These are phyloP conservation scores for Trichoderma guizhouense DNA, from an alignment of 2,329 filamentous ascomycete species.

Conservation along the genomic window DNA sequence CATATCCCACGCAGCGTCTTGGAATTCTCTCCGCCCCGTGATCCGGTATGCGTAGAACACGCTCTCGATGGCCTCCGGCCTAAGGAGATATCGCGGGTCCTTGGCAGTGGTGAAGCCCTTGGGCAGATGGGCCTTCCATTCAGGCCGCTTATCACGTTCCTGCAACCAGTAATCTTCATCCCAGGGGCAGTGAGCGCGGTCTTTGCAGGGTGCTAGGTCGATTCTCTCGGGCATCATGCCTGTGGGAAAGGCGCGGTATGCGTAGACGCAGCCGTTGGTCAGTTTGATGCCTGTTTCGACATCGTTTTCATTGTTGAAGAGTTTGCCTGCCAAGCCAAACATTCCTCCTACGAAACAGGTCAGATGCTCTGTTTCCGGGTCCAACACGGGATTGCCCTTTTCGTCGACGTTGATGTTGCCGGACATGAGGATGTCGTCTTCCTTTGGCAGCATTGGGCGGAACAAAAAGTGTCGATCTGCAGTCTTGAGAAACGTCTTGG, in stretches of 20 bases:
- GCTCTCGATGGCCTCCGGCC: slow-evolving; percentile 76
- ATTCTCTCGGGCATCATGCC: slow-evolving; percentile 54
- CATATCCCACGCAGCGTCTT: slow-evolving; percentile 70
- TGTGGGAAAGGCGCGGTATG: slow-evolving; percentile 45
- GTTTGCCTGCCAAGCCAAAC: slow-evolving; percentile 46
- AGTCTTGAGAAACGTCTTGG: slow-evolving; percentile 53
- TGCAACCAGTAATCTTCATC: slow-evolving; percentile 52
- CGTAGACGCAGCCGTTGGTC: slow-evolving; percentile 50
- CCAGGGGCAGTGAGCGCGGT: slow-evolving; percentile 35
- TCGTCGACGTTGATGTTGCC: slow-evolving; percentile 34
- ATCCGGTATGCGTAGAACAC: slow-evolving; percentile 75
- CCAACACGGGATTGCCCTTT: slow-evolving; percentile 21
- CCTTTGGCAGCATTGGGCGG: slow-evolving; percentile 55
- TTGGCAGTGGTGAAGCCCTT: slow-evolving; percentile 53
- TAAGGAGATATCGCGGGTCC: slow-evolving; percentile 59
- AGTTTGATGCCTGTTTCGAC: slow-evolving; percentile 44
- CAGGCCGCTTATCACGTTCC: slow-evolving; percentile 28
- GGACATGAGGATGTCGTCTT: slow-evolving; percentile 54
- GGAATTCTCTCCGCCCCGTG: slow-evolving; percentile 62
- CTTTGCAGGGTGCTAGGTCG: slow-evolving; percentile 39
- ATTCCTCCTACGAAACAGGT: slow-evolving; percentile 52
- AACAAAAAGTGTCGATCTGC: slow-evolving; percentile 58
- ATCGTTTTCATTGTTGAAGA: slow-evolving; percentile 41
- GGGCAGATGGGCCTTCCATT: slow-evolving; percentile 37
- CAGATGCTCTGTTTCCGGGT: slow-evolving; percentile 43